phyloP scores from a whole-genome alignment of 208 protist species.

The Leishmania martiniquensis region DNA sequence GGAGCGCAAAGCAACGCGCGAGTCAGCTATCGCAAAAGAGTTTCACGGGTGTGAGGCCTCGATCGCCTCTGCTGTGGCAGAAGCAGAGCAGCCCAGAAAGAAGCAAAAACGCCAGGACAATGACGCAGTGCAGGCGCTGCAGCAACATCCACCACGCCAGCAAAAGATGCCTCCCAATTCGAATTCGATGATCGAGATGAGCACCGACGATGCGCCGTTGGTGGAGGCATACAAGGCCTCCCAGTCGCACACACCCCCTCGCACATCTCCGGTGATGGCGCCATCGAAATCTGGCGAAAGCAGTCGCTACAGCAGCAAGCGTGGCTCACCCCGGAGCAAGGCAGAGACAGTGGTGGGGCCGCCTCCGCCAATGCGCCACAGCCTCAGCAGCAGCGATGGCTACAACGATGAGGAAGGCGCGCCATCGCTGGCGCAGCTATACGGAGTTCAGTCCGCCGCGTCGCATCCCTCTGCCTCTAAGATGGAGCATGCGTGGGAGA shows the following conservation, averaged over 20 bases:
- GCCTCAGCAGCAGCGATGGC: neutral
- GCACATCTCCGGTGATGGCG: constrained; percentile 7
- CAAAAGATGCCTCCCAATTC: constrained; percentile 4
- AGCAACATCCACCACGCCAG: neutral
- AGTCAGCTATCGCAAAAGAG: neutral
- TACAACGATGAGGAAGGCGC: constrained; percentile 10
- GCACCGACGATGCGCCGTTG: constrained; percentile 19
- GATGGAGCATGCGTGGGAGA: neutral
- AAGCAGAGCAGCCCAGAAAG: constrained; percentile 8
- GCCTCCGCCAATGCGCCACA: constrained; percentile 3
- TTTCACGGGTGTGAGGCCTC: neutral
- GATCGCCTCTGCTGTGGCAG: neutral
- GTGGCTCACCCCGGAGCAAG: constrained; percentile 3
- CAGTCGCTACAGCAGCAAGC: constrained; percentile 20
- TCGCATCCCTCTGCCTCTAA: neutral
- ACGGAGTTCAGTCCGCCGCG: constrained; percentile 1
- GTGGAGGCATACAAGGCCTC: constrained; percentile 7
- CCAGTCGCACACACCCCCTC: constrained; percentile 3
- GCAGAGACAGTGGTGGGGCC: neutral
- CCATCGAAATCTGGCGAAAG: neutral
- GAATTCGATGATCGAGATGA: neutral
- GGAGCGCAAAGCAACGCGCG: constrained; percentile 19
- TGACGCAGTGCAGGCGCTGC: neutral
- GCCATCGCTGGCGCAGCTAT: constrained; percentile 20
- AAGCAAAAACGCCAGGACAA: constrained; percentile 32